phyloP scores from a whole-genome alignment of 2,329 filamentous ascomycete species.

The Penicillium frequentans region DNA sequence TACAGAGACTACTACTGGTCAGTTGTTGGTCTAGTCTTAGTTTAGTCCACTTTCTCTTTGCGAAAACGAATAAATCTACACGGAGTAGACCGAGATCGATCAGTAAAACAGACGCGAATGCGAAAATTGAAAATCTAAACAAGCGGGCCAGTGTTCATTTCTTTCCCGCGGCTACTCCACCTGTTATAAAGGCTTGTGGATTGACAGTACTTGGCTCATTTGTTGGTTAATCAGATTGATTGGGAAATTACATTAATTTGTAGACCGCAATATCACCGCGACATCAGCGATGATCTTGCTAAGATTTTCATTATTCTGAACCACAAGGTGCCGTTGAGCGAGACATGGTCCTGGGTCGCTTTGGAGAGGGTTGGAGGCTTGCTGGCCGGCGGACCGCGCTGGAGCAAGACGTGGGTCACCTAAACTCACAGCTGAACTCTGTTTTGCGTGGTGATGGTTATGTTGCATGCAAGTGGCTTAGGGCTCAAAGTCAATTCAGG shows the following conservation, averaged over 20 bases:
- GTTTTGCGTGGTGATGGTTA: too few species aligned
- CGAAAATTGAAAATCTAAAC: background rate
- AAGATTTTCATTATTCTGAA: background rate
- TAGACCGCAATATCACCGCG: background rate
- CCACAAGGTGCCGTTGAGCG: background rate
- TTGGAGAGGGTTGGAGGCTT: background rate
- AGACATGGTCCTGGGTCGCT: background rate
- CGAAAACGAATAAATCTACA: background rate
- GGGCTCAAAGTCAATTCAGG: background rate
- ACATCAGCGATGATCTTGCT: background rate
- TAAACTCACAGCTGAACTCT: conserved; percentile 6
- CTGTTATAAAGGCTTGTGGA: background rate
- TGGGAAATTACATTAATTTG: too few species aligned
- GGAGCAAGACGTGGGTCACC: conserved; percentile 5
- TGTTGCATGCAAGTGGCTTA: background rate
- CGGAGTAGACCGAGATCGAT: background rate
- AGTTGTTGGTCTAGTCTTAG: background rate
- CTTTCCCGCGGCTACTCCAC: background rate
- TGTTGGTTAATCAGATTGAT: background rate
- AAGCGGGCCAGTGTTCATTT: background rate
- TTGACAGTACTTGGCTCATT: background rate
- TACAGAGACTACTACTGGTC: background rate
- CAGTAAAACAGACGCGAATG: background rate
- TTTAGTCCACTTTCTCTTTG: background rate
- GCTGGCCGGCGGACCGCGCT: conserved; percentile 7